Evolutionary conservation across 2,329 filamentous ascomycete species (phyloP).

Genomic region (Exophiala viscosa): DNA sequence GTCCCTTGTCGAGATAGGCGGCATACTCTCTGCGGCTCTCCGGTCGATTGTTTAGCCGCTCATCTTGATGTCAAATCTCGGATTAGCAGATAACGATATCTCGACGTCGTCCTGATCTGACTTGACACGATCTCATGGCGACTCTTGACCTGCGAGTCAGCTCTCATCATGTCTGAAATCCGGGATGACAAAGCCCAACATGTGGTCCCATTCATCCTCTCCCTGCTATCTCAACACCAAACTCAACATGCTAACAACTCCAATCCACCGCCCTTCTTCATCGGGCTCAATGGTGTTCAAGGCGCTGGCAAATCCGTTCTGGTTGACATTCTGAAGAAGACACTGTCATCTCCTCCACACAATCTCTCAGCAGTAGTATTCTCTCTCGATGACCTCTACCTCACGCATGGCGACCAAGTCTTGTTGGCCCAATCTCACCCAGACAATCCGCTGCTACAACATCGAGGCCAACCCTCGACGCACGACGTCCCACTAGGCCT

Average conservation of each 20-base stretch:
- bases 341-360: constrained; percentile 56
- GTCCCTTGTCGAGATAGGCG: background rate
- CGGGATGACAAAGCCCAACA: constrained; percentile 74
- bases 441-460: constrained; percentile 71
- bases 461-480: constrained; percentile 77
- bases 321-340: constrained; percentile 62
- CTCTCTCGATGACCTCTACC: constrained; percentile 88
- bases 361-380: constrained; percentile 65
- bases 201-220: constrained; percentile 72
- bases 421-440: constrained; percentile 63
- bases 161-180: constrained; percentile 48
- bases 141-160: background rate
- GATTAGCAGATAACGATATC: background rate
- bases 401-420: constrained; percentile 65
- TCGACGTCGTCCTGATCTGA: no score
- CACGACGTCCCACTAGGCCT: constrained; percentile 69
- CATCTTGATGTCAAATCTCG: background rate
- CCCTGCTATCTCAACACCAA: constrained; percentile 54
- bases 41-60: background rate
- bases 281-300: constrained; percentile 88
- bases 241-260: constrained; percentile 36
- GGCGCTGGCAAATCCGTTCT: constrained; percentile 90
- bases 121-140: background rate
- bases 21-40: background rate
- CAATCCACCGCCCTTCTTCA: constrained; percentile 65